Base-by-base conservation (phyloP, 345 rosid genomes). In the Triadica sebifera region DNA sequence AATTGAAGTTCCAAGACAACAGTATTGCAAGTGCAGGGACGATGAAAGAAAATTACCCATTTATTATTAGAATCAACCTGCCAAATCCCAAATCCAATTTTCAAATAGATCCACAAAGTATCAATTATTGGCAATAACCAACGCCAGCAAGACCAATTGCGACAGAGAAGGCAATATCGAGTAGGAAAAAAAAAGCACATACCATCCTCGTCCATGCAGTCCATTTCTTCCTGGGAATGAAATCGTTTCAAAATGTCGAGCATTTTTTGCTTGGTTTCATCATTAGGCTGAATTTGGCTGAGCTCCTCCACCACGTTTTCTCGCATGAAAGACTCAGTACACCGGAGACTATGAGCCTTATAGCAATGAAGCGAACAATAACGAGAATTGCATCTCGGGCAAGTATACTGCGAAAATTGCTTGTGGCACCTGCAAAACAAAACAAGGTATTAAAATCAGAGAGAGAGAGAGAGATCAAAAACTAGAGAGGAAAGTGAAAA, bases 301-400 rank as follows among this genome's bases (percentile, higher is more conserved):
- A 94, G 59, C 87, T 91, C 98, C 60, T 85, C 85, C 7, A 87
- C 86, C 0, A 94, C 98, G 82, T 94, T 94, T 70, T 93, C 99
- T 79, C 83, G 84, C 97, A 91, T 92, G 76, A 95, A 95, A 6
- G 98, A 91, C 69, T 95, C 99, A 8, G 98, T 95, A 69, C 99
- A 95, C 4, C 87, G 84, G n/a, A 73, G 73, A 60, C 96, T 86
- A 81, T 94, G 98, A 41, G 99, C 89, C 75, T 80, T 80, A 79
- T 91, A 93, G 79, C 98, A 93, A 37, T 76, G 84, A 50, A 89
- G 93, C 8, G 98, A 91, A 63, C 97, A 93, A 76, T 95, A 93
- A 0, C 97, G 91, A 38, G 88, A 85, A 80, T 91, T 93, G 87
- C 98, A 95, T 73, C 99, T 88, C 47, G 98, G 98, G 70, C 99